phyloP scores from a whole-genome alignment of 306 rosid genomes.

The Leucaena leucocephala region DNA sequence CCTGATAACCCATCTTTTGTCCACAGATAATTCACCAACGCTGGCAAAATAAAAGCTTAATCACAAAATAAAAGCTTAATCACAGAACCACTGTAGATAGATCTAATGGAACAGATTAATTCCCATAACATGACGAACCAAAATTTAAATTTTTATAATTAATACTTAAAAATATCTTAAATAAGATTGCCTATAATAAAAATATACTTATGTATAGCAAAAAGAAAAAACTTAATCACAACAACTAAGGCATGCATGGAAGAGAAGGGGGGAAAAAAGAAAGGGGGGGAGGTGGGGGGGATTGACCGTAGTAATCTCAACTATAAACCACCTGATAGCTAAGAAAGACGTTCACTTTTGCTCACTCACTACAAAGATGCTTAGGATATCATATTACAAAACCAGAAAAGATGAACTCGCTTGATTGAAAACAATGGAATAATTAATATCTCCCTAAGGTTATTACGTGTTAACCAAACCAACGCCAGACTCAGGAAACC shows the following conservation, averaged over 20 bases:
- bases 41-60: too few relatives aligned
- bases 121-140: too few relatives aligned
- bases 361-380: constrained; percentile 1
- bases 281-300: too few relatives aligned
- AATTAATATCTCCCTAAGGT: neutral
- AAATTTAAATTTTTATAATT: too few relatives aligned
- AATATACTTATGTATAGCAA: too few relatives aligned
- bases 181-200: too few relatives aligned
- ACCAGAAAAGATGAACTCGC: constrained; percentile 7
- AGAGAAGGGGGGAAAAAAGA: neutral
- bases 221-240: neutral
- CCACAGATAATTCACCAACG: too few relatives aligned
- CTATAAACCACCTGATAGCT: neutral
- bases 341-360: neutral
- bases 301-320: neutral
- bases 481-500: constrained; percentile 26
- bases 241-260: neutral
- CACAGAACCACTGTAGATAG: too few relatives aligned
- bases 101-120: too few relatives aligned
- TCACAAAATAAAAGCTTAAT: too few relatives aligned
- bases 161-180: too few relatives aligned
- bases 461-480: constrained; percentile 7
- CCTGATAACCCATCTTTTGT: too few relatives aligned
- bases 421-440: neutral
- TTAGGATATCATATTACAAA: constrained; percentile 8